A percentile compares a stretch with the other conserved stretches of the same genome.
These are phyloP conservation scores for Oryza rufipogon DNA, from an alignment of 176 grass and related monocot genomes.

Conservation along the genomic window DNA sequence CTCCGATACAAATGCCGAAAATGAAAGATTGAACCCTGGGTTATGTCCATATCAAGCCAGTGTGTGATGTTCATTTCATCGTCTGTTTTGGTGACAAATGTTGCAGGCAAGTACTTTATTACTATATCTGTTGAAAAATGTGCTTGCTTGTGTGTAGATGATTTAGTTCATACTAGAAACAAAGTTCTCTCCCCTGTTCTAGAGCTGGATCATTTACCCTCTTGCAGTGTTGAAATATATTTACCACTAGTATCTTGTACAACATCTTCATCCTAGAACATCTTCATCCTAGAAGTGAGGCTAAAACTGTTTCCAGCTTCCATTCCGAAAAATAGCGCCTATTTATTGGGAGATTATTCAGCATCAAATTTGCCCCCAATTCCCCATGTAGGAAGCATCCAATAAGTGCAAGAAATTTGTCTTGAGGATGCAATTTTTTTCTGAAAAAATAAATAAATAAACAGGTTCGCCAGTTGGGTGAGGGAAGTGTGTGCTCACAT, in stretches of 20 bases:
- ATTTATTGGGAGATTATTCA: no score
- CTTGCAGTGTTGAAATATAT: not conserved
- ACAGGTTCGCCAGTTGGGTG: not conserved
- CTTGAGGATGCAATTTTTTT: not conserved
- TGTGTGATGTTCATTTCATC: not conserved
- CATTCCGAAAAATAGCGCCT: not conserved
- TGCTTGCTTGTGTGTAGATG: not conserved
- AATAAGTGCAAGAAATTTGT: not conserved
- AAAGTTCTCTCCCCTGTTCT: no score
- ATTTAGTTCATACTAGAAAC: no score
- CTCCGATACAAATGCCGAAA: no score
- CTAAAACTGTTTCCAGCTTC: not conserved
- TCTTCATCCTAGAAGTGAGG: not conserved
- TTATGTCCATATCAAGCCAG: no score
- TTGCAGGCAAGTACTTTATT: not conserved
- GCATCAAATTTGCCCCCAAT: no score
- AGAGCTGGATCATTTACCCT: not conserved
- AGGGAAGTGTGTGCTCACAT: conserved; percentile 39
- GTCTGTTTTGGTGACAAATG: not conserved
- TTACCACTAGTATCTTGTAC: not conserved
- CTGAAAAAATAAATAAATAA: not conserved
- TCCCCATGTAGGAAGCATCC: not conserved
- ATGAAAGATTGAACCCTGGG: no score
- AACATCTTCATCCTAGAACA: not conserved
- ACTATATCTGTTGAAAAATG: not conserved